Evolutionary conservation across 2,329 filamentous ascomycete genomes (phyloP).

Genomic region (Thielaviopsis ethacetica): DNA sequence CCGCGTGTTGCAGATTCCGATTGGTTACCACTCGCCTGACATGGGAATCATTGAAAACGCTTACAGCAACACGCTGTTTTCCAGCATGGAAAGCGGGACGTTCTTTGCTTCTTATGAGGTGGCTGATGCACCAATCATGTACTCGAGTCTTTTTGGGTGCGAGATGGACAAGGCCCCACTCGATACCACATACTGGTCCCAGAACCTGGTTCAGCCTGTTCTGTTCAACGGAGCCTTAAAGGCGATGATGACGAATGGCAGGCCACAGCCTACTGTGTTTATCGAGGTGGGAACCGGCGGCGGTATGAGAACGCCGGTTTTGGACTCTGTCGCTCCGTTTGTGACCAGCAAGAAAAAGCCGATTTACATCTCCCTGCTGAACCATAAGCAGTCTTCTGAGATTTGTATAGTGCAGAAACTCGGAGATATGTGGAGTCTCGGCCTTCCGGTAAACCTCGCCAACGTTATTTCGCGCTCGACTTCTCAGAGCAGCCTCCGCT

Average conservation of each 20-base stretch:
- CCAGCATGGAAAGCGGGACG: background rate
- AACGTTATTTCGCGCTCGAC: slow-evolving; percentile 12
- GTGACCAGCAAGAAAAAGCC: slow-evolving; percentile 5
- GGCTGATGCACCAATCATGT: slow-evolving; percentile 18
- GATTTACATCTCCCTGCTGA: slow-evolving; percentile 8
- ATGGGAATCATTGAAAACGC: slow-evolving; percentile 24
- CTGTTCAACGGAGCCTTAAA: slow-evolving; percentile 26
- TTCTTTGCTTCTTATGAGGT: background rate
- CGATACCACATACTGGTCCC: slow-evolving; percentile 26
- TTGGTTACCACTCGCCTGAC: slow-evolving; percentile 29
- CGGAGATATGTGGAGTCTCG: slow-evolving; percentile 24
- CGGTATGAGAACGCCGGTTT: slow-evolving; percentile 21
- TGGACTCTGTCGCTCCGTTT: slow-evolving; percentile 19
- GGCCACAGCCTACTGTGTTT: slow-evolving; percentile 19
- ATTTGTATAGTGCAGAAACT: slow-evolving; percentile 18
- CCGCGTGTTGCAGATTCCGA: slow-evolving; percentile 21
- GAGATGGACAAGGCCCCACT: slow-evolving; percentile 13
- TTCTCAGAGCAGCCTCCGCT: slow-evolving; percentile 9
- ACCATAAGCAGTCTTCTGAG: slow-evolving; percentile 12
- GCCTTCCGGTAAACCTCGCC: slow-evolving; percentile 19
- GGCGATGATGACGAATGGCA: slow-evolving; percentile 18
- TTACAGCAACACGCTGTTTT: slow-evolving; percentile 17
- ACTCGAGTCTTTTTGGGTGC: slow-evolving; percentile 25
- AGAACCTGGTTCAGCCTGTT: slow-evolving; percentile 29
- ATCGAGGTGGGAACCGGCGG: slow-evolving; percentile 27